A percentile compares a stretch with the other conserved stretches of the same genome.
These are phyloP conservation scores for Picea glauca DNA, from an alignment of 75 land plant genomes.

Conservation along the genomic window DNA sequence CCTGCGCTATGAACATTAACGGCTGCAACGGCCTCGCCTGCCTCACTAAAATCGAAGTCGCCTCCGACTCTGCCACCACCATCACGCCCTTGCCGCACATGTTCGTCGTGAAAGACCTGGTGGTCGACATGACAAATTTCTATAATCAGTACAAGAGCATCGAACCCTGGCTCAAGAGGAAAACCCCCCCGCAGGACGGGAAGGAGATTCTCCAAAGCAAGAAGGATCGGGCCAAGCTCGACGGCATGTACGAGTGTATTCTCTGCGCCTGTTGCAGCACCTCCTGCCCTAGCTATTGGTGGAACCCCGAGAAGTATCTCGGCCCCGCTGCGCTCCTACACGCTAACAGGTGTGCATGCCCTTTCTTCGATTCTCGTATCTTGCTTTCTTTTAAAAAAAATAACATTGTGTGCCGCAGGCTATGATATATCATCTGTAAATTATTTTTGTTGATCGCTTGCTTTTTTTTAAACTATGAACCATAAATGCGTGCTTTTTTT, in stretches of 20 bases:
- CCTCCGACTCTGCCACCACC: slow-evolving; percentile 23
- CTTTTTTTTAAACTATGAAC: no score
- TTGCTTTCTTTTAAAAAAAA: no score
- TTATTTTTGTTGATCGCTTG: no score
- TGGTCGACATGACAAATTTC: no score
- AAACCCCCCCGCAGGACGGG: slow-evolving; percentile 35
- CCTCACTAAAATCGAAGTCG: slow-evolving; percentile 68
- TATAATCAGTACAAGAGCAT: slow-evolving; percentile 97
- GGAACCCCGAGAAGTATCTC: slow-evolving; percentile 94
- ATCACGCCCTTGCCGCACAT: slow-evolving; percentile 91
- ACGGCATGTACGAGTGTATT: slow-evolving; percentile 20
- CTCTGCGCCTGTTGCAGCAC: slow-evolving; percentile 95
- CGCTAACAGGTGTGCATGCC: slow-evolving; percentile 63
- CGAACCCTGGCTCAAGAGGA: slow-evolving; percentile 97
- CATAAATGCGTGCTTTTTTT: no score
- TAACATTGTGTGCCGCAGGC: no score
- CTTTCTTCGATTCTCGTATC: no score
- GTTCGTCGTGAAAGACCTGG: slow-evolving; percentile 92
- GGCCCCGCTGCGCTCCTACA: slow-evolving; percentile 94
- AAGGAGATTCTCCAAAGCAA: slow-evolving; percentile 86
- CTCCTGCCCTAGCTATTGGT: slow-evolving; percentile 98
- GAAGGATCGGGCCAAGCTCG: slow-evolving; percentile 80
- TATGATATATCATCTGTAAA: no score
- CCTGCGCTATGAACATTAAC: slow-evolving; percentile 96
- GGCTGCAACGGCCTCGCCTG: slow-evolving; percentile 92